Percentiles rank a stretch among this genome's conserved stretches.
These are phyloP conservation scores for Papilionanthe hybrid DNA, from an alignment of 116 monocot genomes.

Conservation along the genomic window DNA sequence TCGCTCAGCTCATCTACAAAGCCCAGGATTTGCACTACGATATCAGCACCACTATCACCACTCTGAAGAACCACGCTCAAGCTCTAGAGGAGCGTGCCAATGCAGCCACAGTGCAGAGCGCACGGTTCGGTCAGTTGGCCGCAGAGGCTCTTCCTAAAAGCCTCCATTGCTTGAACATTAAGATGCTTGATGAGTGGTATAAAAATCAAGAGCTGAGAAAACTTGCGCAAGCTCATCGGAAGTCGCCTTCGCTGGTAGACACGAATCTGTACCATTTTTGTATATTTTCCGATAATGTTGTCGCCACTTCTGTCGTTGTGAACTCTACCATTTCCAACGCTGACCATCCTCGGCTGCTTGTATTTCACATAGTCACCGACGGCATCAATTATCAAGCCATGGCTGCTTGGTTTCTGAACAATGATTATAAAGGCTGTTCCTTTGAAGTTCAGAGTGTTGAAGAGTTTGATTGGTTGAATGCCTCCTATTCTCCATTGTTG, in stretches of 20 bases:
- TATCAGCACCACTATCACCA: constrained; percentile 38
- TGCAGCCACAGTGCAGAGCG: constrained; percentile 40
- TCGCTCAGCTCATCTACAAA: constrained; percentile 38
- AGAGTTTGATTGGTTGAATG: constrained; percentile 43
- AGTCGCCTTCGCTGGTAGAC: constrained; percentile 30
- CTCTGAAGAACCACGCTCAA: constrained; percentile 37
- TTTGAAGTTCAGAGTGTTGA: constrained; percentile 33
- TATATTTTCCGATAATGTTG: constrained; percentile 48
- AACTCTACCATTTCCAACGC: constrained; percentile 43
- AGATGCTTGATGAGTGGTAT: constrained; percentile 36
- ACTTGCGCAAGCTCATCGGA: constrained; percentile 26
- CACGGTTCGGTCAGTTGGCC: constrained; percentile 35
- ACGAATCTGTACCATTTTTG: constrained; percentile 50
- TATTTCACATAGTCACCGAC: constrained; percentile 51
- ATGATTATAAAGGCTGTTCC: constrained; percentile 38
- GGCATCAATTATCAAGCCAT: constrained; percentile 26
- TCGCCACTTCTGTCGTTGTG: constrained; percentile 37
- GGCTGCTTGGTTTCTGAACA: constrained; percentile 31
- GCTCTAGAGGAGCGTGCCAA: constrained; percentile 42
- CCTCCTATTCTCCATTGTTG: constrained; percentile 37
- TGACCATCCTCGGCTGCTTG: constrained; percentile 44
- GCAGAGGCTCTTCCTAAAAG: constrained; percentile 36
- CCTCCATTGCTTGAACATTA: constrained; percentile 37
- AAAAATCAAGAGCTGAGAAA: constrained; percentile 16
- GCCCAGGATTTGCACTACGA: constrained; percentile 51